Conservation (phyloP, 257 asterid species). For the Penstemon newberryi region DNA sequence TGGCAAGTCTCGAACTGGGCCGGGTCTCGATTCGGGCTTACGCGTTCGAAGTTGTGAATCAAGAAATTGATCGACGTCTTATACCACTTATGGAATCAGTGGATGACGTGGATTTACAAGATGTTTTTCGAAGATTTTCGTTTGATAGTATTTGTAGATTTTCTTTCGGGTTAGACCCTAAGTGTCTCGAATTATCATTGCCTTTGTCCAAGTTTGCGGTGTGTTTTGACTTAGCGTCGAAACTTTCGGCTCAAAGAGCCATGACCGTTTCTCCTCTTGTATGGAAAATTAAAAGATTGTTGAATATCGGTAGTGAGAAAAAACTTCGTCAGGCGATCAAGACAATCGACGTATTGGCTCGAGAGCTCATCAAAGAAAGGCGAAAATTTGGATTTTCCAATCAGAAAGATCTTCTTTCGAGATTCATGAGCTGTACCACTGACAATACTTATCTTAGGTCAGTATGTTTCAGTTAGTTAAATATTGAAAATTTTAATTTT, state of each 20-base stretch:
- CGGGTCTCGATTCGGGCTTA: slow-evolving; percentile 39
- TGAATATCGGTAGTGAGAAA: slow-evolving; percentile 47
- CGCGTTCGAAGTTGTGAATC: slow-evolving; percentile 34
- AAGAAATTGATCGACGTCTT: slow-evolving; percentile 36
- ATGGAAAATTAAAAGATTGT: slow-evolving; percentile 42
- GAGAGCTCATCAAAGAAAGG: slow-evolving; percentile 39
- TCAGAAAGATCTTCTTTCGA: slow-evolving; percentile 46
- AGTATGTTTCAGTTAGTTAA: no score
- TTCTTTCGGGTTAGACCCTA: slow-evolving; percentile 49
- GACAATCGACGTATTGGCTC: slow-evolving; percentile 32
- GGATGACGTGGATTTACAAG: slow-evolving; percentile 37
- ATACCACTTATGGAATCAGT: slow-evolving; percentile 31
- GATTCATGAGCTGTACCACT: slow-evolving; percentile 37
- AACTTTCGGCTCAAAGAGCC: slow-evolving; percentile 49
- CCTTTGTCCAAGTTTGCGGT: slow-evolving; percentile 38
- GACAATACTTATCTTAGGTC: slow-evolving; percentile 35
- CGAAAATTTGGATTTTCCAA: slow-evolving; percentile 32
- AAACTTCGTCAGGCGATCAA: slow-evolving; percentile 31
- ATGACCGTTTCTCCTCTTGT: slow-evolving; percentile 29
- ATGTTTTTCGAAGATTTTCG: slow-evolving; percentile 42
- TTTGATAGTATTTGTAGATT: slow-evolving; percentile 40
- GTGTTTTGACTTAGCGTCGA: slow-evolving; percentile 48
- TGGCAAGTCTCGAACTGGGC: slow-evolving; percentile 58
- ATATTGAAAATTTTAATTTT: no score
- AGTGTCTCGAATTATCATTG: slow-evolving; percentile 31